phyloP scores from a whole-genome alignment of 202 grass and related monocot genomes.

The Dendrocalamus latiflorus region DNA sequence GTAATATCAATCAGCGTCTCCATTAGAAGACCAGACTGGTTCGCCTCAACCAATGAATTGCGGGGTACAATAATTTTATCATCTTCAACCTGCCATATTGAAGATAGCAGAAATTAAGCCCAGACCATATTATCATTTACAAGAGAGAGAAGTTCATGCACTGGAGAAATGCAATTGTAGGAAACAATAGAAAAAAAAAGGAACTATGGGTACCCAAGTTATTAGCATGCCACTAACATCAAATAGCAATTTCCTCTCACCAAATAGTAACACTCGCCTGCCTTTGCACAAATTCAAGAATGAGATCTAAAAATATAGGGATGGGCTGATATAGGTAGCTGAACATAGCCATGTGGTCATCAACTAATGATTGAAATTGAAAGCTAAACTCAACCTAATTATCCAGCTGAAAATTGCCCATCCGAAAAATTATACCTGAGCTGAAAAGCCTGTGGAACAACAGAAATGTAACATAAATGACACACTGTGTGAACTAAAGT shows the following conservation, averaged over 20 bases:
- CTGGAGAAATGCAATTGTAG: not conserved
- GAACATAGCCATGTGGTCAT: not conserved
- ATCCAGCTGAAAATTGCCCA: not conserved
- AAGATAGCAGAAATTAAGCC: not conserved
- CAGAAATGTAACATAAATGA: conserved; percentile 1
- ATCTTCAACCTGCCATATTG: conserved; percentile 65
- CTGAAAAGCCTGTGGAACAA: not conserved
- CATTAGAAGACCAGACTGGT: conserved; percentile 98
- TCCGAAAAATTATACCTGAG: not conserved
- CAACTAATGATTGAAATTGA: not conserved
- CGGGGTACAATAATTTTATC: conserved; percentile 86
- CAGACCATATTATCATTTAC: not conserved
- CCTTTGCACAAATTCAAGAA: not conserved
- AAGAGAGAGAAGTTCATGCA: not conserved
- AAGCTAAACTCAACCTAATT: not conserved
- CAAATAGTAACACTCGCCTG: not conserved
- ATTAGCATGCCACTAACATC: not conserved
- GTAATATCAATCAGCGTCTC: conserved; percentile 94
- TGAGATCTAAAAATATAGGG: not conserved
- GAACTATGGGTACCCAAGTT: not conserved
- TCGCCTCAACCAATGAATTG: conserved; percentile 87
- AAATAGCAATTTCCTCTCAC: not conserved
- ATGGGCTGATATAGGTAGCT: not conserved
- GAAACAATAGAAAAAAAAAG: not conserved
- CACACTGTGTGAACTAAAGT: not conserved